phyloP scores from a whole-genome alignment of 2,329 filamentous ascomycete species.

The Sphaerostilbella broomeana region DNA sequence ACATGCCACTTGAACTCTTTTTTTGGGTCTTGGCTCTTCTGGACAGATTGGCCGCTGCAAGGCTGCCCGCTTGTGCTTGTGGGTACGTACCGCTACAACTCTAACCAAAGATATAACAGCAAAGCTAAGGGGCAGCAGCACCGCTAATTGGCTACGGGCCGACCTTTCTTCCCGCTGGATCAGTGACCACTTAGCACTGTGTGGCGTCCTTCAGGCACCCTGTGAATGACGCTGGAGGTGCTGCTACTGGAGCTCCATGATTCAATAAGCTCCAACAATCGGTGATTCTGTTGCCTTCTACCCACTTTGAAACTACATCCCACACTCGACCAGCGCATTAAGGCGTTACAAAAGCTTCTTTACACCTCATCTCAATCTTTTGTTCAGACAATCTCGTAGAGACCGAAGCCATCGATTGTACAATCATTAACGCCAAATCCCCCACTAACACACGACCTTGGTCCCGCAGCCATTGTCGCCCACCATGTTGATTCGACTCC shows the following conservation, averaged over 20 bases:
- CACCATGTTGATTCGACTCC: conserved; percentile 76
- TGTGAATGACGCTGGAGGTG: conserved; percentile 23
- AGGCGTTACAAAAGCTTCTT: too few relatives aligned
- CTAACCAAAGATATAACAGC: too few relatives aligned
- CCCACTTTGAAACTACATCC: background rate
- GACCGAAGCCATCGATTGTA: too few relatives aligned
- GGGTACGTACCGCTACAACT: conserved; percentile 13
- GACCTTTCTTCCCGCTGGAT: too few relatives aligned
- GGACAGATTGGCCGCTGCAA: conserved; percentile 18
- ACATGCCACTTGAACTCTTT: conserved; percentile 5
- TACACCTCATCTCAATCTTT: too few relatives aligned
- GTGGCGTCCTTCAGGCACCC: conserved; percentile 21
- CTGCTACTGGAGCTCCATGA: conserved; percentile 10
- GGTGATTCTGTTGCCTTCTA: background rate
- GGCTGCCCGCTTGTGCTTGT: conserved; percentile 11
- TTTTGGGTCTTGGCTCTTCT: conserved; percentile 12
- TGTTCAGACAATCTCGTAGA: too few relatives aligned
- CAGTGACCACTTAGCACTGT: too few relatives aligned
- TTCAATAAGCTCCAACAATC: conserved; percentile 12
- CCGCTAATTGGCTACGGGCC: too few relatives aligned
- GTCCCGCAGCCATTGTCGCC: conserved; percentile 10
- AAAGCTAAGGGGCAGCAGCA: too few relatives aligned
- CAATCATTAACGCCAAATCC: too few relatives aligned
- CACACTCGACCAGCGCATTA: background rate
- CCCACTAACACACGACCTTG: background rate